Evolutionary conservation across 192 early-diverging fungal species (phyloP).

Genomic region (Coemansia sp.): DNA sequence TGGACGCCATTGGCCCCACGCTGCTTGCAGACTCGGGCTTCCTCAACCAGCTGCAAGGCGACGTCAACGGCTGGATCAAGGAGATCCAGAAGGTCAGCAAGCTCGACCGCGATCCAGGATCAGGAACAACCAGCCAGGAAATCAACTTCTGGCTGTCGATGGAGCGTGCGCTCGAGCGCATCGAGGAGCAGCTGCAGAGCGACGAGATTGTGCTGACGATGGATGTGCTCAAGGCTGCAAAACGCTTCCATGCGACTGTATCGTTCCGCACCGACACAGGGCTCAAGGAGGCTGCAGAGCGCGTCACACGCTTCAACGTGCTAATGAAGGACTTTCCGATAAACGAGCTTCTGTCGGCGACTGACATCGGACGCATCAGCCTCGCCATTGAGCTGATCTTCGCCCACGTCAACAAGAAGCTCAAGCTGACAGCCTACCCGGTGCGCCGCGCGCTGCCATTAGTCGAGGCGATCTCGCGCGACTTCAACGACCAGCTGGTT

Average conservation of each 20-base stretch:
- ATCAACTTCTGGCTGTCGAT: slow-evolving; percentile 99
- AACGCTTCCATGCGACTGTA: slow-evolving; percentile 97
- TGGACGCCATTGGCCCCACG: slow-evolving; percentile 69
- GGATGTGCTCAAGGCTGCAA: slow-evolving; percentile 92
- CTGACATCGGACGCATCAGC: slow-evolving; percentile 82
- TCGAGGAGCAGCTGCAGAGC: slow-evolving; percentile 93
- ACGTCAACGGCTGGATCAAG: slow-evolving; percentile 98
- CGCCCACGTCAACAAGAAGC: slow-evolving; percentile 95
- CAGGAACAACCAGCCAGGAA: slow-evolving; percentile 93
- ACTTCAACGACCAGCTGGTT: slow-evolving; percentile 90
- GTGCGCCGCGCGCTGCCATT: slow-evolving; percentile 89
- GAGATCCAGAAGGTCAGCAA: slow-evolving; percentile 99
- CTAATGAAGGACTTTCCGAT: slow-evolving; percentile 99
- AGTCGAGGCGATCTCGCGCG: slow-evolving; percentile 92
- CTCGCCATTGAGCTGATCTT: slow-evolving; percentile 82
- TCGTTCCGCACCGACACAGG: slow-evolving; percentile 97
- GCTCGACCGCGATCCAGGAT: slow-evolving; percentile 85
- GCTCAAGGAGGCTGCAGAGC: slow-evolving; percentile 91
- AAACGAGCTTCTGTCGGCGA: slow-evolving; percentile 92
- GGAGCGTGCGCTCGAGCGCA: slow-evolving; percentile 88
- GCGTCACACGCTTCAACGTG: slow-evolving; percentile 91
- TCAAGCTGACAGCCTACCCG: slow-evolving; percentile 89
- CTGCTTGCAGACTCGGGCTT: slow-evolving; percentile 80
- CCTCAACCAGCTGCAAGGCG: slow-evolving; percentile 89
- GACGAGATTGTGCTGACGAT: slow-evolving; percentile 88